Conservation (phyloP, 129 eudicot species). For the Chrysanthemum seticuspe region DNA sequence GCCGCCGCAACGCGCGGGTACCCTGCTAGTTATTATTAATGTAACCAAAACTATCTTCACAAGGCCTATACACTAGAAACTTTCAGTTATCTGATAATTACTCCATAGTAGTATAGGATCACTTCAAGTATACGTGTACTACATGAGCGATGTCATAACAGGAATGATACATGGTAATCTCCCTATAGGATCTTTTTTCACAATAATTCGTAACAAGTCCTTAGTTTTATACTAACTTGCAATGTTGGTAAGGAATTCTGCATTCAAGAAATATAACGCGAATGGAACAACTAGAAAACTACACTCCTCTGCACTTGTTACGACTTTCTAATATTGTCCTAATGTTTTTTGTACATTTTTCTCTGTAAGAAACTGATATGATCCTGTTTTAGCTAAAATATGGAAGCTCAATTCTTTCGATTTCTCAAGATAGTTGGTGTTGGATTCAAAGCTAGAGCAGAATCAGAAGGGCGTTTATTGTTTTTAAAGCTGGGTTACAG, state of each 20-base stretch:
- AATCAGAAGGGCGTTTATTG: constrained; percentile 44
- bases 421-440: constrained; percentile 48
- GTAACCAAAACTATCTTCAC: too few relatives aligned
- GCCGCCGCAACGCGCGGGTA: too few relatives aligned
- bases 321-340: neutral
- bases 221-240: neutral
- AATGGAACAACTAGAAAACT: too few relatives aligned
- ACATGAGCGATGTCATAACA: too few relatives aligned
- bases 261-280: neutral
- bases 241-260: neutral
- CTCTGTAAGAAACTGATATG: neutral
- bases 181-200: neutral
- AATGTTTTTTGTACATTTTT: neutral
- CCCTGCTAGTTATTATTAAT: too few relatives aligned
- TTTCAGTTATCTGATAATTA: too few relatives aligned
- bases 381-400: neutral
- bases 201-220: neutral
- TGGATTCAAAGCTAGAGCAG: constrained; percentile 48
- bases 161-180: neutral
- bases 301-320: neutral
- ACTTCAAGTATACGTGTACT: too few relatives aligned
- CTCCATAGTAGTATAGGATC: too few relatives aligned
- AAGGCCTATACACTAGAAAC: too few relatives aligned
- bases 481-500: constrained; percentile 42
- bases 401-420: constrained; percentile 49